A percentile compares a stretch with the other conserved stretches of the same genome.
Conservation (phyloP, 768 basidiomycete genomes). For the Grammothele lineata region DNA sequence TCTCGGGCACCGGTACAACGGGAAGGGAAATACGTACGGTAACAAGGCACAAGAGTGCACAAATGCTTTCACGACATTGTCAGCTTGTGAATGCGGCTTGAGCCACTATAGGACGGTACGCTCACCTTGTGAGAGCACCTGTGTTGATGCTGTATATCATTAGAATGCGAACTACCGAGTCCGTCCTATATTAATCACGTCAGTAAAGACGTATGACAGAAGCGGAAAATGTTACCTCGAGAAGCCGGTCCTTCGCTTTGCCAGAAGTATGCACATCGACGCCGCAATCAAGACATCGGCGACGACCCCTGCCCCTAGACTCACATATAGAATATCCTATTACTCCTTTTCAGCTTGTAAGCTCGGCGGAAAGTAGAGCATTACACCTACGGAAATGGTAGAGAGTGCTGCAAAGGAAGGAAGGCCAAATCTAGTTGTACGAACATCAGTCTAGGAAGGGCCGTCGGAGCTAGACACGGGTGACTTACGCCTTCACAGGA, state of each 20-base stretch:
- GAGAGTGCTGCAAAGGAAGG: constrained; percentile 2
- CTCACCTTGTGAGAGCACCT: constrained; percentile 22
- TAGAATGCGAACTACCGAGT: constrained; percentile 18
- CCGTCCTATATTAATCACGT: constrained; percentile 7
- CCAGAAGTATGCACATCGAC: constrained; percentile 19
- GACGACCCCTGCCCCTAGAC: constrained; percentile 18
- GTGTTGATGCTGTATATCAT: constrained; percentile 25
- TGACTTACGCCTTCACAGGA: constrained; percentile 5
- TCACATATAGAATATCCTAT: constrained; percentile 22
- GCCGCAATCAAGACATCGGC: constrained; percentile 22
- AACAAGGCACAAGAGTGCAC: constrained; percentile 16
- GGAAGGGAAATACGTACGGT: constrained; percentile 10
- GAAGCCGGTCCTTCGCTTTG: constrained; percentile 8
- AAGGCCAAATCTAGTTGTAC: constrained; percentile 1
- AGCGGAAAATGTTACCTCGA: constrained; percentile 3
- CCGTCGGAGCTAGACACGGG: neutral
- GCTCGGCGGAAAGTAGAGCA: too few species aligned
- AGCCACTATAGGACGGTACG: neutral
- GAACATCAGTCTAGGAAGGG: neutral
- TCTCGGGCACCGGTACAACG: neutral
- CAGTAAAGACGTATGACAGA: neutral
- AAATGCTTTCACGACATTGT: constrained; percentile 11
- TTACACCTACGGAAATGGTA: constrained; percentile 17
- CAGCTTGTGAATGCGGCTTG: neutral
- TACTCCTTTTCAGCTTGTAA: too few species aligned